Evolutionary conservation across 495 filamentous ascomycete species (phyloP), one percentile per base, ranked within the genome.

Genomic region (Penicillium bovifimosum): DNA sequence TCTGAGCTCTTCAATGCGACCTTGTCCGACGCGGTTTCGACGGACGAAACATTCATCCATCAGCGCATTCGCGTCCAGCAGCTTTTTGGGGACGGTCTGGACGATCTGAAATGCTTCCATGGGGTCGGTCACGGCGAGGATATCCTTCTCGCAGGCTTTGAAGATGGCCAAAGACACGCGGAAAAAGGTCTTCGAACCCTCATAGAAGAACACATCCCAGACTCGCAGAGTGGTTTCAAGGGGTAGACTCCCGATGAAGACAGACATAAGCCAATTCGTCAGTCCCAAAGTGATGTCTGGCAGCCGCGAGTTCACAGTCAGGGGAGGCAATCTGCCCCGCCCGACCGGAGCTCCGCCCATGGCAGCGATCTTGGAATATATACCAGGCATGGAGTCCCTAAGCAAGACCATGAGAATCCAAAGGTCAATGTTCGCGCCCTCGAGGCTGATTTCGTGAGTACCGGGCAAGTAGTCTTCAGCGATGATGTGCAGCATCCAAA

Each of bases 261-360:
- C 85, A 13, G 86, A 90, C 93, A 98, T 98, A 67, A 98, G 95
- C 93, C 93, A 98, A n/a, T 90, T 86, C 1, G 91, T 96, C 61
- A 91, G 86, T 53, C 91, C 92, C 2, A 98, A 79, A 8, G 90
- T 91, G 58, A 98, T 91, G 9, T 93, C 88, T 0, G 93, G 93
- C 7, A 96, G 74, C 2, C 87, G 82, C 17, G 80, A 77, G 54
- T 71, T 73, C 31, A 78, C 75, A 17, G 72, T 78, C 14, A 78
- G 68, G 17, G 76, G 68, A 40, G 70, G 66, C 10, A 58, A 38
- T 49, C 67, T 72, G 32, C 56, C 54, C 18, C 59, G 64, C 7
- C 73, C 68, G 18, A 76, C 68, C 28, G 82, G 80, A 29, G 84
- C 79, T 9, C 83, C 63, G 44, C 53, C 78, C 56, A 86, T 86